Evolutionary conservation across 352 stramenopile genomes (phyloP).

Genomic region (Phytophthora constricta): DNA sequence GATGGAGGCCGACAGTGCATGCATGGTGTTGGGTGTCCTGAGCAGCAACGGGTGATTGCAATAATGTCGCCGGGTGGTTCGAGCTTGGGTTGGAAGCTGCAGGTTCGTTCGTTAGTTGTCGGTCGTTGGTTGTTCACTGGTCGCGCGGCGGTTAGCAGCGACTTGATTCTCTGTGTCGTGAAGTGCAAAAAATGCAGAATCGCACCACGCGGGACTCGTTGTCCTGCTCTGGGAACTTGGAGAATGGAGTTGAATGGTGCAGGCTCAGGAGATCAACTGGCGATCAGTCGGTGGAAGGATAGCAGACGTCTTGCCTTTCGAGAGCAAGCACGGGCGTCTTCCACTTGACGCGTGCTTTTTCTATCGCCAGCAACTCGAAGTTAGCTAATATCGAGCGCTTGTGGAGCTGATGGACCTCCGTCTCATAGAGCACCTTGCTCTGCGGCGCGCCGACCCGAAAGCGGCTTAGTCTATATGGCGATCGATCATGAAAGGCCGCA

Average conservation of each 20-base stretch:
- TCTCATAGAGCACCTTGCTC: background rate
- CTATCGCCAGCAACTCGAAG: slow-evolving; percentile 6
- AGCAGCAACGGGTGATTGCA: slow-evolving; percentile 15
- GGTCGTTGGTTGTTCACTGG: too few relatives aligned
- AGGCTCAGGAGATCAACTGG: slow-evolving; percentile 20
- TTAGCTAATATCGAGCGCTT: slow-evolving; percentile 5
- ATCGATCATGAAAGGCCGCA: slow-evolving; percentile 31
- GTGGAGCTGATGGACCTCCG: background rate
- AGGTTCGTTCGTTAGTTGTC: slow-evolving; percentile 23
- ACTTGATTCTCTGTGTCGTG: slow-evolving; percentile 28
- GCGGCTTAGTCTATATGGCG: background rate
- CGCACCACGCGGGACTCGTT: background rate
- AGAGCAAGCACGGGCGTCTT: slow-evolving; percentile 1
- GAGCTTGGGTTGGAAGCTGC: slow-evolving; percentile 1
- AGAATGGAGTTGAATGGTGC: slow-evolving; percentile 31
- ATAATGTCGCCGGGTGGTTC: slow-evolving; percentile 18
- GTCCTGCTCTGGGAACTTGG: slow-evolving; percentile 14
- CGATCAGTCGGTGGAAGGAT: slow-evolving; percentile 24
- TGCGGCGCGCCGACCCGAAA: background rate
- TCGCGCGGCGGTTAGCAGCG: slow-evolving; percentile 17
- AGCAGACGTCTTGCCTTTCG: background rate
- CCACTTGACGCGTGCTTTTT: slow-evolving; percentile 10
- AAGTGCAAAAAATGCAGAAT: slow-evolving; percentile 13
- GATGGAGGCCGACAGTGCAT: slow-evolving; percentile 63
- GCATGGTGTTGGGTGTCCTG: slow-evolving; percentile 34